phyloP scores from a whole-genome alignment of 257 asterid genomes.

The Solanum infundibuliforme region DNA sequence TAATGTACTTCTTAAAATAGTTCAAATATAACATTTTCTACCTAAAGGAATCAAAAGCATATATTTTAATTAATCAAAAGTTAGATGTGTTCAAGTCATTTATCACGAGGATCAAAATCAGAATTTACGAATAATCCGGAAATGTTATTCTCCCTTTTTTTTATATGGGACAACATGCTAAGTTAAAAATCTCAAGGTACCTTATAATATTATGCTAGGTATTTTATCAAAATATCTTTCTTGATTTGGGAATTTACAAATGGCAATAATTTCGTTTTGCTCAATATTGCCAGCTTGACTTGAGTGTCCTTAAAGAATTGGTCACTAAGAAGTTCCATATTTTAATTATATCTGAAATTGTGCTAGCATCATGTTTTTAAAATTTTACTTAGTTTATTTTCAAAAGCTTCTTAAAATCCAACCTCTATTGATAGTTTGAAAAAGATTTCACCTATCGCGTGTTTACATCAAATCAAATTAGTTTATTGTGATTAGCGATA shows the following conservation, averaged over 20 bases:
- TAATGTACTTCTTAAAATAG: not conserved
- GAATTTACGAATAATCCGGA: not conserved
- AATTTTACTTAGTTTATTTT: not conserved
- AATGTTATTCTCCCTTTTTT: too few relatives aligned
- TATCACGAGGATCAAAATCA: not conserved
- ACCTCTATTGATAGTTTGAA: not conserved
- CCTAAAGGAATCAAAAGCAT: not conserved
- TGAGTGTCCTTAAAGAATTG: not conserved
- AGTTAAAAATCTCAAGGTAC: not conserved
- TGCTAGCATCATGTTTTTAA: not conserved
- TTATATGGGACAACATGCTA: too few relatives aligned
- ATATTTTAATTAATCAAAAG: not conserved
- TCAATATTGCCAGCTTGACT: not conserved
- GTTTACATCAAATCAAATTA: not conserved
- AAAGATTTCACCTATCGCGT: rapidly evolving
- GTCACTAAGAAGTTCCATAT: not conserved
- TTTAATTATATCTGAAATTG: not conserved
- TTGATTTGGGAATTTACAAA: not conserved
- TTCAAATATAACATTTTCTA: not conserved
- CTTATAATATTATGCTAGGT: not conserved
- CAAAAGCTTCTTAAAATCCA: not conserved
- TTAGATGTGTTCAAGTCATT: not conserved
- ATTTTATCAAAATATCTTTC: not conserved
- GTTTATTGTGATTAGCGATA: not conserved
- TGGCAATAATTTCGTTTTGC: not conserved